Evolutionary conservation across 208 protist species (phyloP), one percentile per base, ranked within the genome.

Genomic region (Trypanosoma melophagium): DNA sequence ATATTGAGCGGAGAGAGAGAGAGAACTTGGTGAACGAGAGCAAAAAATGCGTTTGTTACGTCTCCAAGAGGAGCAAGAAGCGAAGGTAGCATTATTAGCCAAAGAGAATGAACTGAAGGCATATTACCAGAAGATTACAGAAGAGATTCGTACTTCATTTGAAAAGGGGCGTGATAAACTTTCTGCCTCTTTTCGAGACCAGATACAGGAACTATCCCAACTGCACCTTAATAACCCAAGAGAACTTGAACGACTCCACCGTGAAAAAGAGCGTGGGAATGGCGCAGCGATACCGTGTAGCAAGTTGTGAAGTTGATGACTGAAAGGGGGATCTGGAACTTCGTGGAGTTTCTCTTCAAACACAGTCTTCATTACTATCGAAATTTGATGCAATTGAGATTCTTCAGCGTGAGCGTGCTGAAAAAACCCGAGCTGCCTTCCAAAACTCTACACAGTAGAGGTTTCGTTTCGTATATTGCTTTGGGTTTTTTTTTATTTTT

Each of bases 161-260:
- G 76, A 81, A 4, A 69, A 59, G 68, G 85, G 87, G 28, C 70
- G 82, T 7, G 71, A 81, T 47, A 80, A 80, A 50, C 62, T 87
- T 21, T 65, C 62, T 16, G 68, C 72, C 16, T 63, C 73, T 22
- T 87, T 84, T 55, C 61, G 78, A 40, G 77, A 86, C 24, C 85
- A 86, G 25, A 40, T 91, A 8, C 81, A 87, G 65, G 74, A 83
- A 47, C 56, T 91, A n/a, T 86, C 85, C 19, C 77, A 83, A 21
- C 70, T 77, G 2, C 85, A 91, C 66, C 69, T 80, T 38, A 63
- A 78, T 25, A 78, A 87, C 22, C 81, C 87, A 60, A 57, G 82
- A 5, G 79, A 85, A 66, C 63, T 83, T 60, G 81, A 91, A 63
- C 66, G 77, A n/a, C 78, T 84, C 72, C 81, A 91, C 42, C 85